Evolutionary conservation across 208 protist species (phyloP).

Genomic region (Crithidia thermophila): DNA sequence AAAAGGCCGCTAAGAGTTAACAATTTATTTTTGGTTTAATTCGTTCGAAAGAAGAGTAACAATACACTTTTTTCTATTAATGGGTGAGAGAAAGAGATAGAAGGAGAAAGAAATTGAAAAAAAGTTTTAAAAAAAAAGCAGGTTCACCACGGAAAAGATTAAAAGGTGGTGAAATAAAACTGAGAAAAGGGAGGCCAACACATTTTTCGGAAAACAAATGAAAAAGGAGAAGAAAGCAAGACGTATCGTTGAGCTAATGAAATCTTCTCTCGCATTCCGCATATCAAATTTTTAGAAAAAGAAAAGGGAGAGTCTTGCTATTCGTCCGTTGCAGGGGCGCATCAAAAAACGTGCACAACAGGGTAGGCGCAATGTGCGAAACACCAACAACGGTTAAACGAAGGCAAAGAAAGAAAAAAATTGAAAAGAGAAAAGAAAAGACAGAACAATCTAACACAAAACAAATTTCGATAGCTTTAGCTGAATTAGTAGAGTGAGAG

Average conservation of each 20-base stretch:
- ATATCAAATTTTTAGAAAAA: neutral
- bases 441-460: too few species aligned
- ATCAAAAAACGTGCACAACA: neutral
- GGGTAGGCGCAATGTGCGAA: neutral
- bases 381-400: neutral
- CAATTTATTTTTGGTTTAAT: too few species aligned
- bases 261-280: neutral
- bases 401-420: neutral
- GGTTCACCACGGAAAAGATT: neutral
- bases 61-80: too few species aligned
- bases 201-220: neutral
- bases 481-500: too few species aligned
- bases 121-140: neutral
- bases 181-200: neutral
- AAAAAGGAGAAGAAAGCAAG: neutral
- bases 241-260: too few species aligned
- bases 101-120: neutral
- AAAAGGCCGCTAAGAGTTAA: too few species aligned
- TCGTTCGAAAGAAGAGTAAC: too few species aligned
- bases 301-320: neutral
- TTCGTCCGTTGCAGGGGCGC: neutral
- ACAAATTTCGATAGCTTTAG: too few species aligned
- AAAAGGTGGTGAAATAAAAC: conserved; percentile 1
- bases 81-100: neutral
- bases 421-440: too few species aligned